These are phyloP conservation scores for Ascochyta fabae DNA, from an alignment of 2,329 filamentous ascomycete species.

Conservation along the genomic window DNA sequence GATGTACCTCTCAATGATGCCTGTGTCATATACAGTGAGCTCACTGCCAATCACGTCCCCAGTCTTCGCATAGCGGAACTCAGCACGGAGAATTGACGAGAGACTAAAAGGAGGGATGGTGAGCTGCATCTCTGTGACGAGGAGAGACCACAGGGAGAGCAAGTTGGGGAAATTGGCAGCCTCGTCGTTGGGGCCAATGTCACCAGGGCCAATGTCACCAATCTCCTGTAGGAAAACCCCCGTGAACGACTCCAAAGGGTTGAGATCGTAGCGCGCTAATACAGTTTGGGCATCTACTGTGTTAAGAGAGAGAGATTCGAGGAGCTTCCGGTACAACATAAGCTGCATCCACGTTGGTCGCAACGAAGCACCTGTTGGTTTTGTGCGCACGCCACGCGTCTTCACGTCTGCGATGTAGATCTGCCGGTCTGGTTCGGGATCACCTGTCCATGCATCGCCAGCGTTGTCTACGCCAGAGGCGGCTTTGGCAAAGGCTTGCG, in stretches of 20 bases:
- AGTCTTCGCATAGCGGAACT: constrained; percentile 58
- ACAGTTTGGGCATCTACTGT: constrained; percentile 72
- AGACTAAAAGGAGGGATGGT: constrained; percentile 58
- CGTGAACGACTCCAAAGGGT: constrained; percentile 71
- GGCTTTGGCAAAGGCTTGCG: constrained; percentile 32
- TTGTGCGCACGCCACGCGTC: constrained; percentile 70
- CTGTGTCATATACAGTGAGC: constrained; percentile 70
- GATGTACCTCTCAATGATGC: constrained; percentile 70
- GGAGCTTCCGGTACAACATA: constrained; percentile 84
- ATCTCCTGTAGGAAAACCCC: constrained; percentile 81
- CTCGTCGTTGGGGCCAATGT: constrained; percentile 58
- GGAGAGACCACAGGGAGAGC: constrained; percentile 65
- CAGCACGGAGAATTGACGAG: constrained; percentile 62
- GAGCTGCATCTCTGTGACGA: constrained; percentile 65
- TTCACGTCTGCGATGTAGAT: constrained; percentile 91
- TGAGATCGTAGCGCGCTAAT: constrained; percentile 73
- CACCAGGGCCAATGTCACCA: constrained; percentile 63
- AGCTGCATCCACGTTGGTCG: constrained; percentile 84
- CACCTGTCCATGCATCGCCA: constrained; percentile 16
- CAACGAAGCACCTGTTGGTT: constrained; percentile 70
- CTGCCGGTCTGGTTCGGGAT: constrained; percentile 34
- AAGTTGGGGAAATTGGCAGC: constrained; percentile 66
- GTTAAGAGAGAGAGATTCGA: constrained; percentile 76
- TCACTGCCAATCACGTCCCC: constrained; percentile 64
- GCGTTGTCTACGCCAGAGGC: neutral